These are phyloP conservation scores for Histomonas meleagridis DNA, from an alignment of 208 protist species.

Conservation along the genomic window DNA sequence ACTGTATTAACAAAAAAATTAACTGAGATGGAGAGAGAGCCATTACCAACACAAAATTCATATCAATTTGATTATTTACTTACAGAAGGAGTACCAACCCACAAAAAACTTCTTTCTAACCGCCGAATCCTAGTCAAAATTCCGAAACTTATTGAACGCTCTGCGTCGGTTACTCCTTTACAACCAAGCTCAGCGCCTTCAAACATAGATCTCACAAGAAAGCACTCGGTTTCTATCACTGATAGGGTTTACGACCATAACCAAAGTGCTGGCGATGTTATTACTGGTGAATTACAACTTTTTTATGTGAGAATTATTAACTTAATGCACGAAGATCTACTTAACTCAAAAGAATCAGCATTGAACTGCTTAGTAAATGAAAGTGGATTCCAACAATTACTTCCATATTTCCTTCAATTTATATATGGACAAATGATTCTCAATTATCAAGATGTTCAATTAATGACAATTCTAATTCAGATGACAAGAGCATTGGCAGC, in stretches of 20 bases:
- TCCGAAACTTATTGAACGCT: not conserved
- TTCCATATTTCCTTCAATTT: conserved; percentile 23
- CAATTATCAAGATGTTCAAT: not conserved
- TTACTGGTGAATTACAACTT: not conserved
- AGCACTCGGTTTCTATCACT: not conserved
- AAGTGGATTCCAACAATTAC: not conserved
- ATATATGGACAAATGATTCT: not conserved
- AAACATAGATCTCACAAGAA: not conserved
- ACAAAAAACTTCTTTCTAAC: not conserved
- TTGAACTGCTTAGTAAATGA: not conserved
- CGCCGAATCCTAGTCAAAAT: not conserved
- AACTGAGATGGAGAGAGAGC: not conserved
- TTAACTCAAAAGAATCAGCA: not conserved
- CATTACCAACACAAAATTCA: not conserved
- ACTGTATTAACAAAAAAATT: not conserved
- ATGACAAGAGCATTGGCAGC: not conserved
- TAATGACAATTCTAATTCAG: not conserved
- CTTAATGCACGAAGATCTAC: not conserved
- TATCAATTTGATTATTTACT: not conserved
- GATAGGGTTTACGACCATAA: not conserved
- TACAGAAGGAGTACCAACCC: not conserved
- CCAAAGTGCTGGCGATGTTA: not conserved
- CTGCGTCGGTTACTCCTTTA: not conserved
- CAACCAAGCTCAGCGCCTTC: not conserved
- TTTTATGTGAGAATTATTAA: not conserved